Base-by-base conservation (phyloP, 495 filamentous ascomycete species). In the Xylaria castorea region DNA sequence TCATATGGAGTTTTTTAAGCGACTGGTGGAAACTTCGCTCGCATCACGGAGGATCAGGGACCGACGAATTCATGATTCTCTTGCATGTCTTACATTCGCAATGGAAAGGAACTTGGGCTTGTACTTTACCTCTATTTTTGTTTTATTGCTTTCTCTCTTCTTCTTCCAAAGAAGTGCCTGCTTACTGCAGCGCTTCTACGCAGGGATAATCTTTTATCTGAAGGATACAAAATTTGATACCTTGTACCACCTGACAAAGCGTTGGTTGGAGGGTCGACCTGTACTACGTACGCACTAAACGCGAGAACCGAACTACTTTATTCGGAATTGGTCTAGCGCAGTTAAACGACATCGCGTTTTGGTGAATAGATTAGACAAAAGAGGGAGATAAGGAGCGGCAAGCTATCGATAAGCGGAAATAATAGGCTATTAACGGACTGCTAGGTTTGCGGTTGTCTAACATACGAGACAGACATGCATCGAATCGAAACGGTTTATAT, bases 1-100 rank as follows among this genome's bases (percentile, higher is more conserved):
- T 73, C 69, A 61, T 18, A 66, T 74, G 78, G 78, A 76, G 78
- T 79, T 79, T 79, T 79, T 73, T 71, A 73, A 70, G 66, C 40
- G 48, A 65, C 69, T 74, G 64, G 78, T 68, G 71, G 73, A 69
- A n/a, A 68, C 66, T 60, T 75, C 68, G 46, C 36, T 36, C 38
- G 58, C 46, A 69, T 75, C 25, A 44, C 74, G 76, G 74, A 76
- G 72, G 69, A 74, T 70, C 67, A 73, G 48, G 70, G 72, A 66
- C 73, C 73, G 74, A 76, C 36, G 34, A 71, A 30, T 38, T 68
- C 38, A 70, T 48, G 55, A 36, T 8, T 42, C 27, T 62, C 53
- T 68, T 58, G 66, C 60, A 64, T 44, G 30, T 63, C 36, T 71
- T 38, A 38, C 38, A 42, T 71, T 60, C 34, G 12, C 20, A 40